Evolutionary conservation across 192 early-diverging fungal species (phyloP).

Genomic region (Coemansia sp.): DNA sequence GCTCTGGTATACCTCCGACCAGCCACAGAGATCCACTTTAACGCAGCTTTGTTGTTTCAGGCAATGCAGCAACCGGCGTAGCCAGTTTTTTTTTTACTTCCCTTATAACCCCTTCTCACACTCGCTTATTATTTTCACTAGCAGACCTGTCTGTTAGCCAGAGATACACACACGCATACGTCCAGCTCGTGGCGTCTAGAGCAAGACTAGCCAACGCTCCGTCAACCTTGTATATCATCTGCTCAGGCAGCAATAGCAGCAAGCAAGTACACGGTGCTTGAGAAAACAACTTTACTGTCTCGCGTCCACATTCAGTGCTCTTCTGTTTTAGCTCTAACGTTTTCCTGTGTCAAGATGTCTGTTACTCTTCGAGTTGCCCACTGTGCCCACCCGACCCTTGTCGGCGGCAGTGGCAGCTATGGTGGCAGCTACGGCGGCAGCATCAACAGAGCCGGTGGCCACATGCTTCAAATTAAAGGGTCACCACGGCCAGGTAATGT

Average conservation of each 20-base stretch:
- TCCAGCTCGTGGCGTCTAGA: too few relatives aligned
- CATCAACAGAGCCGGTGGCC: background rate
- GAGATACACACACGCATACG: background rate
- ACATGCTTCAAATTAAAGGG: background rate
- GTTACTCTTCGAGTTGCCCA: too few relatives aligned
- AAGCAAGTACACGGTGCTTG: too few relatives aligned
- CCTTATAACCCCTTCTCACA: background rate
- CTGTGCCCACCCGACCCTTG: too few relatives aligned
- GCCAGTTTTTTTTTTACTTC: constrained; percentile 4
- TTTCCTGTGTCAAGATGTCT: too few relatives aligned
- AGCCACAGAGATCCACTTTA: background rate
- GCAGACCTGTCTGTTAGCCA: background rate
- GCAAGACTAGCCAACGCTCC: too few relatives aligned
- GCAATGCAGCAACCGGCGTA: constrained; percentile 35
- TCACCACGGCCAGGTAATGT: background rate
- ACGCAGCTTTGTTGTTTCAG: constrained; percentile 4
- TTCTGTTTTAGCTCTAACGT: too few relatives aligned
- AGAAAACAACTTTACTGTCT: too few relatives aligned
- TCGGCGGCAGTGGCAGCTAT: background rate
- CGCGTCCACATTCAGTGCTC: too few relatives aligned
- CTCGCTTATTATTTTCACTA: background rate
- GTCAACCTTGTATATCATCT: too few relatives aligned
- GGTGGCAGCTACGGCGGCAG: background rate
- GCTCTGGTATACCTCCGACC: background rate
- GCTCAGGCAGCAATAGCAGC: too few relatives aligned